These are phyloP conservation scores for Kwoniella dendrophila DNA, from an alignment of 768 basidiomycete genomes.

Conservation along the genomic window DNA sequence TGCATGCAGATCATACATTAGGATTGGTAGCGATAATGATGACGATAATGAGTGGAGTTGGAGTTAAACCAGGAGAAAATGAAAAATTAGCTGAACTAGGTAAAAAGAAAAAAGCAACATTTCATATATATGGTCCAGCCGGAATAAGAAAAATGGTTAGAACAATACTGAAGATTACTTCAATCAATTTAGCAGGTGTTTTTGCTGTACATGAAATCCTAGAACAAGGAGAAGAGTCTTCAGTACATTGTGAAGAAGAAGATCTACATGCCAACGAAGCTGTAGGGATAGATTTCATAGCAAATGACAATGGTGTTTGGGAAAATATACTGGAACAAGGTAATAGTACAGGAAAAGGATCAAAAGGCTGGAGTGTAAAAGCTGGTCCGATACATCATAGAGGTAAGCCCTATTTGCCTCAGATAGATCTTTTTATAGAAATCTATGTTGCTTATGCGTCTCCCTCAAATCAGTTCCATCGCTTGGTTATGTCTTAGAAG, in stretches of 20 bases:
- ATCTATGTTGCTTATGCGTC: too few relatives aligned
- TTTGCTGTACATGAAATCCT: slow-evolving; percentile 54
- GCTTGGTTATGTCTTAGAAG: slow-evolving; percentile 51
- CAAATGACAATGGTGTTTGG: slow-evolving; percentile 50
- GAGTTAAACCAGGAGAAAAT: slow-evolving; percentile 29
- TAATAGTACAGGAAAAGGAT: slow-evolving; percentile 33
- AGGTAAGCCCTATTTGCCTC: slow-evolving; percentile 33
- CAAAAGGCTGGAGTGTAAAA: slow-evolving; percentile 48
- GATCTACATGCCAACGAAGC: slow-evolving; percentile 51
- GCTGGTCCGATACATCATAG: slow-evolving; percentile 54
- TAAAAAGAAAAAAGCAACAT: slow-evolving; percentile 31
- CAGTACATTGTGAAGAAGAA: slow-evolving; percentile 29
- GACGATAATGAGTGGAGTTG: slow-evolving; percentile 48
- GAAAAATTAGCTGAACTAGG: slow-evolving; percentile 34
- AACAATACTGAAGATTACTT: slow-evolving; percentile 38
- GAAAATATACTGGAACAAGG: slow-evolving; percentile 36
- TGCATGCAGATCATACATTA: slow-evolving; percentile 54
- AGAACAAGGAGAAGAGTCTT: slow-evolving; percentile 17
- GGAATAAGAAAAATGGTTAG: slow-evolving; percentile 47
- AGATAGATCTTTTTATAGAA: too few relatives aligned
- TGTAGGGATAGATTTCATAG: slow-evolving; percentile 44
- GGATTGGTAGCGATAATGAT: slow-evolving; percentile 49
- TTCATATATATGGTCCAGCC: slow-evolving; percentile 52
- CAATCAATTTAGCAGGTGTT: slow-evolving; percentile 37
- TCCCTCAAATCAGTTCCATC: slow-evolving; percentile 35